phyloP scores from a whole-genome alignment of 352 stramenopile species.

The Phytophthora cryptogea region DNA sequence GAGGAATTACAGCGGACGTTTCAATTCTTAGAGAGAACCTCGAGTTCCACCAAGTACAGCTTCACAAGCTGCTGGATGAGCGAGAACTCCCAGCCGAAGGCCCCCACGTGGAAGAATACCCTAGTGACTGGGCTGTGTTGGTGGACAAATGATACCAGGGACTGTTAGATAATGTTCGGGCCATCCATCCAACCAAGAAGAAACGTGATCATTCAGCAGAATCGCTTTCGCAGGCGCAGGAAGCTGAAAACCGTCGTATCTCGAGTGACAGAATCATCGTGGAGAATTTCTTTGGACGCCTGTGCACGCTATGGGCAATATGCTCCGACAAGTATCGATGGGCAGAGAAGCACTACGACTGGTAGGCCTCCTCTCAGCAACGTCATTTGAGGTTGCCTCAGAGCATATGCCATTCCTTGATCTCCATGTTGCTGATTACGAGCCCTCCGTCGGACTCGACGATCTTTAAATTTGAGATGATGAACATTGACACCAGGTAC shows the following conservation, averaged over 20 bases:
- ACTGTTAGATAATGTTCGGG: too few species aligned
- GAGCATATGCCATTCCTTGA: too few species aligned
- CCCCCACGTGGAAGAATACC: background rate
- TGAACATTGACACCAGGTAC: constrained; percentile 5
- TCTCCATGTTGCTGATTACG: too few species aligned
- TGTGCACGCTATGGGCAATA: background rate
- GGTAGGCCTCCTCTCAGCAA: too few species aligned
- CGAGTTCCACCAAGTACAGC: background rate
- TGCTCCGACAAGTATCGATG: background rate
- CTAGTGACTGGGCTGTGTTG: background rate
- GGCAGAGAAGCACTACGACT: background rate
- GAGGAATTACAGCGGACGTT: background rate
- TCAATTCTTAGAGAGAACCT: constrained; percentile 1
- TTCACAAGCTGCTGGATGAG: background rate
- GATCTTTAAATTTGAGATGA: too few species aligned
- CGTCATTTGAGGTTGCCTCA: too few species aligned
- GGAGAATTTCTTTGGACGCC: background rate
- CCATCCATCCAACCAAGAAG: background rate
- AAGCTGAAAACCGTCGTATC: background rate
- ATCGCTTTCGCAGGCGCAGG: background rate
- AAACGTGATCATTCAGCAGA: background rate
- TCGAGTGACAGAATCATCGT: constrained; percentile 4
- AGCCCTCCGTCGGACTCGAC: too few species aligned
- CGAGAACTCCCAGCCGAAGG: background rate
- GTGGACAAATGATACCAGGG: background rate